Evolutionary conservation across 768 basidiomycete genomes (phyloP).

Genomic region (Podaxis carcinomalis): DNA sequence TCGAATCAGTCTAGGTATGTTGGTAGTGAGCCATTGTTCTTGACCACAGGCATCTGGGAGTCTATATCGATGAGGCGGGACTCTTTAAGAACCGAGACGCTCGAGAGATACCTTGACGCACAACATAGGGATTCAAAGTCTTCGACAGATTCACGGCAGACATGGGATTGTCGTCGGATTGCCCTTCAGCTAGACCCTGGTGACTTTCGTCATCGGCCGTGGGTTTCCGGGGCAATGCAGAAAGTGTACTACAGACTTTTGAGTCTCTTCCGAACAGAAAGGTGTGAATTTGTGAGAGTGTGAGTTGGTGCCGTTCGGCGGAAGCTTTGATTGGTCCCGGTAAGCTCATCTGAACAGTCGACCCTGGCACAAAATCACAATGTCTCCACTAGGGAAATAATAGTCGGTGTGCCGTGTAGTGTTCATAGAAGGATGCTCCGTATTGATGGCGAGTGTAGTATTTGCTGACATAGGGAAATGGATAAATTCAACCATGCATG

Average conservation of each 20-base stretch:
- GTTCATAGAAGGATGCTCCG: too few relatives aligned
- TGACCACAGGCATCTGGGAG: neutral
- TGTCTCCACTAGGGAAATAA: too few relatives aligned
- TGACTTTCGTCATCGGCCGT: neutral
- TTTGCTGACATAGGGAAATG: too few relatives aligned
- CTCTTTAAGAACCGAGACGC: neutral
- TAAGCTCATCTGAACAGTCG: too few relatives aligned
- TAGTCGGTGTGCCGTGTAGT: too few relatives aligned
- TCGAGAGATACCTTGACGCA: neutral
- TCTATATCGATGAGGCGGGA: neutral
- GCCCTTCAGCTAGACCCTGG: neutral
- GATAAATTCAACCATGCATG: too few relatives aligned
- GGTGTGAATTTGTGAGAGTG: neutral
- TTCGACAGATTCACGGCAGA: neutral
- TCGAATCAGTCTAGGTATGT: neutral
- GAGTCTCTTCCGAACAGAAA: neutral
- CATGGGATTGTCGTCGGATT: neutral
- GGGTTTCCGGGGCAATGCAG: neutral
- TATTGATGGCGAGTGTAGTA: too few relatives aligned
- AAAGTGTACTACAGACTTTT: neutral
- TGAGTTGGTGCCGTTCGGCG: too few relatives aligned
- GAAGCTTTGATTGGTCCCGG: too few relatives aligned
- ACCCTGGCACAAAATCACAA: too few relatives aligned
- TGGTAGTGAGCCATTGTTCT: neutral
- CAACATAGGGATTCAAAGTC: conserved; percentile 5